Evolutionary conservation across 2,329 filamentous ascomycete genomes (phyloP).

Genomic region (Geosmithia morbida): DNA sequence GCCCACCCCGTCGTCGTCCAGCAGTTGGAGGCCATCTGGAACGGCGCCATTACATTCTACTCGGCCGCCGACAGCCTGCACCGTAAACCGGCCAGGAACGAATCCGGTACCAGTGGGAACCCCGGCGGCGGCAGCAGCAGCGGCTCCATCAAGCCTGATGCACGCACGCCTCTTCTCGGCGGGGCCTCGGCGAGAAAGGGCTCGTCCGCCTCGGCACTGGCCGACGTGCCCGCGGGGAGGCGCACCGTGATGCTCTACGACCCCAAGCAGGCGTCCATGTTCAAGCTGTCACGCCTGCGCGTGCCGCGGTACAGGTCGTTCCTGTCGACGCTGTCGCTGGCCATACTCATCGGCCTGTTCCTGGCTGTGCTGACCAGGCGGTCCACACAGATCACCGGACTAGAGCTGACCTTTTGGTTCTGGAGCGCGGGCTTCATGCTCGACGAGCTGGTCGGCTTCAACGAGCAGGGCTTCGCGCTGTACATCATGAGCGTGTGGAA

Average conservation of each 20-base stretch:
- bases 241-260: slow-evolving; percentile 81
- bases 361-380: slow-evolving; percentile 65
- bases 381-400: slow-evolving; percentile 63
- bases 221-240: slow-evolving; percentile 31
- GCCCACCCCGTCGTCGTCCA: slow-evolving; percentile 85
- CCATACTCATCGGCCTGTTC: slow-evolving; percentile 72
- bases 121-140: slow-evolving; percentile 8
- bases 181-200: slow-evolving; percentile 10
- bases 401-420: slow-evolving; percentile 91
- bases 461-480: slow-evolving; percentile 87
- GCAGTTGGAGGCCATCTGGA: slow-evolving; percentile 95
- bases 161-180: slow-evolving; percentile 36
- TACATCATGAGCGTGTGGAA: slow-evolving; percentile 99
- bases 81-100: slow-evolving; percentile 25
- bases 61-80: slow-evolving; percentile 77
- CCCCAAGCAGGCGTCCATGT: slow-evolving; percentile 74
- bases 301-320: slow-evolving; percentile 88
- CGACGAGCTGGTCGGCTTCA: slow-evolving; percentile 90
- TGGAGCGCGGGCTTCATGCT: slow-evolving; percentile 97
- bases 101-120: neutral
- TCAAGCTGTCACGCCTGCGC: slow-evolving; percentile 80
- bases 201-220: slow-evolving; percentile 6
- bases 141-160: slow-evolving; percentile 20
- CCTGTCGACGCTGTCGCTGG: slow-evolving; percentile 76
- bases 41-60: slow-evolving; percentile 87